Percentiles rank a stretch among this genome's conserved stretches.
Evolutionary conservation across 208 protist genomes (phyloP).

Genomic region (Spironucleus salmonicida): DNA sequence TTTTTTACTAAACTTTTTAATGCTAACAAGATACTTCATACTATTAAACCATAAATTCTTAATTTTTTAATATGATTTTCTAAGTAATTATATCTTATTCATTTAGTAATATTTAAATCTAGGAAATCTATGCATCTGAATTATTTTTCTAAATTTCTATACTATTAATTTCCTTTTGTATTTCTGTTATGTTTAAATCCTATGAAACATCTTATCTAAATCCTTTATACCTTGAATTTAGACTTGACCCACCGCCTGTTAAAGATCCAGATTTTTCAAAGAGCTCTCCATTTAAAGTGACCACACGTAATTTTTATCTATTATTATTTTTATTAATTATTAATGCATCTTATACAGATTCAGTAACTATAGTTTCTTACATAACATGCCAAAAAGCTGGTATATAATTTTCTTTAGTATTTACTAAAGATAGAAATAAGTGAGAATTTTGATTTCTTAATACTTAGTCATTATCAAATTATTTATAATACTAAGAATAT

Average conservation of each 20-base stretch:
- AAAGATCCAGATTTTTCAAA: slow-evolving; percentile 22
- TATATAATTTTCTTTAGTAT: background rate
- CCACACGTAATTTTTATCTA: background rate
- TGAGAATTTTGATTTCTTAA: background rate
- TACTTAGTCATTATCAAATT: background rate
- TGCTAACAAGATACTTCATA: too few relatives aligned
- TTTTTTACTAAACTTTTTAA: too few relatives aligned
- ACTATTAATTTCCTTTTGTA: too few relatives aligned
- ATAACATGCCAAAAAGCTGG: slow-evolving; percentile 22
- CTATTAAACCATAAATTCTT: too few relatives aligned
- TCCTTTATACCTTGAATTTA: too few relatives aligned
- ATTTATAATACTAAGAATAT: background rate
- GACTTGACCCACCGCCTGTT: slow-evolving; percentile 11
- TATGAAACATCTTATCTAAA: too few relatives aligned
- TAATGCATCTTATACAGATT: slow-evolving; percentile 25
- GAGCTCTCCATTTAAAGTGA: slow-evolving; percentile 31
- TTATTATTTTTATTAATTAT: background rate
- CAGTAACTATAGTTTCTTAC: slow-evolving; percentile 12
- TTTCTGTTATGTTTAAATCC: too few relatives aligned
- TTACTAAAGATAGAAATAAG: slow-evolving; percentile 28
- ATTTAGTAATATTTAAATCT: too few relatives aligned
- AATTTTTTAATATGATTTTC: too few relatives aligned
- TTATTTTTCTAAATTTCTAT: too few relatives aligned
- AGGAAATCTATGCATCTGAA: too few relatives aligned
- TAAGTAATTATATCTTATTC: too few relatives aligned